phyloP scores from a whole-genome alignment of 2,329 filamentous ascomycete genomes.

The Aspergillus aculeatus region DNA sequence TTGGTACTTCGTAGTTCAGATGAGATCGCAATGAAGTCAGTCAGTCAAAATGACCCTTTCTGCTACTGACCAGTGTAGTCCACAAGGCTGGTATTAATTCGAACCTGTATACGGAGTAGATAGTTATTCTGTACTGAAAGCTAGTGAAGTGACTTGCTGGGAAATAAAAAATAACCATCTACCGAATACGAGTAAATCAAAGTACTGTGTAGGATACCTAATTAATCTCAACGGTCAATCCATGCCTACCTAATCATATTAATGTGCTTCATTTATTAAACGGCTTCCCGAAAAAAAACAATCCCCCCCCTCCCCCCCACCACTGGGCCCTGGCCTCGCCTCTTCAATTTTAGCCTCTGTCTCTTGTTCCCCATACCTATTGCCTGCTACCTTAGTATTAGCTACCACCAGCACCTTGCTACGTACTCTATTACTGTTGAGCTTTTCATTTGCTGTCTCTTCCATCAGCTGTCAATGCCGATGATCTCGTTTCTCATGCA shows the following conservation, averaged over 20 bases:
- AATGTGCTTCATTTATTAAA: constrained; percentile 12
- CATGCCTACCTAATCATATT: constrained; percentile 10
- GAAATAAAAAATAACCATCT: constrained; percentile 8
- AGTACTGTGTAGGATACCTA: constrained; percentile 6
- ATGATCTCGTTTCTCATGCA: constrained; percentile 27
- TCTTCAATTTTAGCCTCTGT: constrained; percentile 16
- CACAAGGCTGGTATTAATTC: not conserved
- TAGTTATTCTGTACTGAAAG: not conserved
- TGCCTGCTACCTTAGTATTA: not conserved
- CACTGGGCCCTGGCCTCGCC: constrained; percentile 18
- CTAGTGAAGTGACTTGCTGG: not conserved
- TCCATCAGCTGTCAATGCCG: constrained; percentile 27
- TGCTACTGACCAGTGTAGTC: not conserved
- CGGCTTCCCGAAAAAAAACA: constrained; percentile 16
- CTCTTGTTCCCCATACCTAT: constrained; percentile 8
- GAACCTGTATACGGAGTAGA: not conserved
- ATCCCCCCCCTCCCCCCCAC: not conserved
- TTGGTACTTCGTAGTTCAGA: too few species aligned
- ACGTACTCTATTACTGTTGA: constrained; percentile 15
- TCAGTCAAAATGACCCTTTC: not conserved
- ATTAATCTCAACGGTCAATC: constrained; percentile 7
- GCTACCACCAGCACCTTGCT: not conserved
- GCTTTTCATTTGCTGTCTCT: constrained; percentile 22
- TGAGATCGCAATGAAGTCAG: not conserved
- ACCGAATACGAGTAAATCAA: constrained; percentile 16